Base-by-base conservation (phyloP, 768 basidiomycete genomes). In the Lactifluus echinatus region DNA sequence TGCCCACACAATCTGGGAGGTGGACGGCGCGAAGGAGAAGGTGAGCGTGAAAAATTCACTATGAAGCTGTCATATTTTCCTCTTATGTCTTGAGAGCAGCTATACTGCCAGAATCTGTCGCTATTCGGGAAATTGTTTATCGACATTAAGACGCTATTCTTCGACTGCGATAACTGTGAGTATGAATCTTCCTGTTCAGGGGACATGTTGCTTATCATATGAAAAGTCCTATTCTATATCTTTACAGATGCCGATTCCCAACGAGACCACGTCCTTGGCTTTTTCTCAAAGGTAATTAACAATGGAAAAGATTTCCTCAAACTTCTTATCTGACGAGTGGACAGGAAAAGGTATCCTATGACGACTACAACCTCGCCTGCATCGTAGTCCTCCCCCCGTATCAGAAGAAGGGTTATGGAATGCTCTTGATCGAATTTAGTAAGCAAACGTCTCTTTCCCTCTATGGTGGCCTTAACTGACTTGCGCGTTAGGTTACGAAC, bases 361-460 rank as follows among this genome's bases (percentile, higher is more conserved):
- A 99, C 64, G 90, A 95, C 64, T 96, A 94, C 73, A 99, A 99
- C 67, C 79, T 99, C 8, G 95, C 95, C 3, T 94, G 92, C 70
- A 99, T 99, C 65, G 85, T 98, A 64, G 90, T 89, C 7, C 81
- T 99, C 40, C 96, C 96, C 2, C 96, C 93, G 17, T 92, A 85
- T 66, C 95, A 97, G 66, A 79, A 83, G 56, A 81, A 85, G 64
- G 89, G 93, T 6, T 96, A 87, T 65, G 96, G 95, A 2, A 92
- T 90, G 78, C 83, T 98, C 24, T 79, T 99, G 79, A 97, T 98
- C 61, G 95, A 99, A 73, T 96, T 98, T 76, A 98, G 95, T 95
- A 67, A 43, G 91, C 40, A 11, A 8, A 24, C 37, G 4, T 47
- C 15, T 43, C 26, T 12, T 44, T 36, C 4, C 24, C 52, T 31